A percentile compares a stretch with the other conserved stretches of the same genome.
Evolutionary conservation across 495 filamentous ascomycete species (phyloP).

Genomic region (Aspergillus funiculosus): DNA sequence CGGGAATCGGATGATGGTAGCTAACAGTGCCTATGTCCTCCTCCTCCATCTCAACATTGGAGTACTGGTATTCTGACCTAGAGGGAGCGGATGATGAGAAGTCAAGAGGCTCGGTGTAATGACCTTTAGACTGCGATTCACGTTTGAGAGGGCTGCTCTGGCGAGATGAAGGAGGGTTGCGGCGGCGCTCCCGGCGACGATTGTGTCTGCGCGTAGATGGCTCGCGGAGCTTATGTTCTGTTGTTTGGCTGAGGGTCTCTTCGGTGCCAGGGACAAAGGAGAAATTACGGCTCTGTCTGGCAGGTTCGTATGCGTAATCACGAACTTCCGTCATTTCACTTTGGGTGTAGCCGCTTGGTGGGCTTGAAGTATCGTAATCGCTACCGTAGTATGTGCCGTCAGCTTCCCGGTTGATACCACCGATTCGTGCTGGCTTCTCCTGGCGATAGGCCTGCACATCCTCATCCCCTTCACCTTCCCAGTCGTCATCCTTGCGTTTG

Average conservation of each 20-base stretch:
- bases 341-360: slow-evolving; percentile 44
- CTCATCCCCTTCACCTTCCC: slow-evolving; percentile 59
- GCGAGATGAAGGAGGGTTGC: slow-evolving; percentile 25
- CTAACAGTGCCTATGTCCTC: slow-evolving; percentile 68
- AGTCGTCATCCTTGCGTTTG: slow-evolving; percentile 38
- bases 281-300: slow-evolving; percentile 36
- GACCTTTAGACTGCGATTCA: slow-evolving; percentile 38
- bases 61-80: slow-evolving; percentile 44
- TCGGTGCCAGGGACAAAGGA: slow-evolving; percentile 50
- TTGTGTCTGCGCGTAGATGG: slow-evolving; percentile 34
- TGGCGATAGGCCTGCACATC: slow-evolving; percentile 75
- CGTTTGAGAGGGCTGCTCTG: slow-evolving; percentile 38
- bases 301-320: slow-evolving; percentile 39
- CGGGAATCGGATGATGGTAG: slow-evolving; percentile 75
- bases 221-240: slow-evolving; percentile 42
- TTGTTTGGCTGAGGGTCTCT: slow-evolving; percentile 34
- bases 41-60: slow-evolving; percentile 49
- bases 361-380: slow-evolving; percentile 48
- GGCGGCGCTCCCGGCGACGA: slow-evolving; percentile 32
- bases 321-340: slow-evolving; percentile 49
- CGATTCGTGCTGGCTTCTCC: slow-evolving; percentile 78
- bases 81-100: slow-evolving; percentile 41
- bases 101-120: slow-evolving; percentile 54
- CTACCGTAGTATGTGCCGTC: slow-evolving; percentile 69
- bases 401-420: slow-evolving; percentile 71